Conservation (phyloP, 768 basidiomycete genomes). For the Trametes coccinea region DNA sequence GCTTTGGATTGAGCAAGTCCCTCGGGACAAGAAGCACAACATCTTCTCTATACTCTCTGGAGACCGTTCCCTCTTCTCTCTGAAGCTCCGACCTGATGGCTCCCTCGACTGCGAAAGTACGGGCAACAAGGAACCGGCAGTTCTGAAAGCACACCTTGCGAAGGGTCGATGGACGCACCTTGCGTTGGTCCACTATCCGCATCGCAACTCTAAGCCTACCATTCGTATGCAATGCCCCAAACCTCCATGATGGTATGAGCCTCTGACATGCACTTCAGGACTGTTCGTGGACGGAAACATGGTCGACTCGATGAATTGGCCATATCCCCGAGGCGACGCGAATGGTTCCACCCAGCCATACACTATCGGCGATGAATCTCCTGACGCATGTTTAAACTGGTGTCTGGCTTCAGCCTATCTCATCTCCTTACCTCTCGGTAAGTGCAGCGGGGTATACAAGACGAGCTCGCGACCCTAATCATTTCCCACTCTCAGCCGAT, state of each 20-base stretch:
- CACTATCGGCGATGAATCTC: constrained; percentile 54
- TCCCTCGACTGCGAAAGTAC: constrained; percentile 49
- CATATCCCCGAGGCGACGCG: constrained; percentile 57
- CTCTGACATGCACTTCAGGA: constrained; percentile 41
- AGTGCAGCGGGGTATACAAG: background rate
- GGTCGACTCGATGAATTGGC: constrained; percentile 60
- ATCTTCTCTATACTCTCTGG: constrained; percentile 41
- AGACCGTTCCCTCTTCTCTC: constrained; percentile 38
- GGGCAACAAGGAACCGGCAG: constrained; percentile 39
- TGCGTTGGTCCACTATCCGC: constrained; percentile 63
- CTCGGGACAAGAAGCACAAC: constrained; percentile 33
- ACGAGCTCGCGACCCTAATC: background rate
- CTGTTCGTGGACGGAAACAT: constrained; percentile 75
- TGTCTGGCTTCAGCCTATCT: constrained; percentile 68
- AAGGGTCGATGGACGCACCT: constrained; percentile 75
- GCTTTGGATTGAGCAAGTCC: constrained; percentile 49
- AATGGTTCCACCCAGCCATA: constrained; percentile 43
- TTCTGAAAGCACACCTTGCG: constrained; percentile 49
- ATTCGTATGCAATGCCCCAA: constrained; percentile 44
- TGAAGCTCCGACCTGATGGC: constrained; percentile 58
- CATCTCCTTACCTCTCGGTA: constrained; percentile 59
- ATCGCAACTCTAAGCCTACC: constrained; percentile 52
- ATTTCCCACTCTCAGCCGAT: constrained; percentile 48
- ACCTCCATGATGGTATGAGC: too few relatives aligned
- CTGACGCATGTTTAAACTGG: constrained; percentile 54